A percentile compares a stretch with the other conserved stretches of the same genome.
phyloP scores from a whole-genome alignment of 352 stramenopile species.

The Globisporangium perplexum region DNA sequence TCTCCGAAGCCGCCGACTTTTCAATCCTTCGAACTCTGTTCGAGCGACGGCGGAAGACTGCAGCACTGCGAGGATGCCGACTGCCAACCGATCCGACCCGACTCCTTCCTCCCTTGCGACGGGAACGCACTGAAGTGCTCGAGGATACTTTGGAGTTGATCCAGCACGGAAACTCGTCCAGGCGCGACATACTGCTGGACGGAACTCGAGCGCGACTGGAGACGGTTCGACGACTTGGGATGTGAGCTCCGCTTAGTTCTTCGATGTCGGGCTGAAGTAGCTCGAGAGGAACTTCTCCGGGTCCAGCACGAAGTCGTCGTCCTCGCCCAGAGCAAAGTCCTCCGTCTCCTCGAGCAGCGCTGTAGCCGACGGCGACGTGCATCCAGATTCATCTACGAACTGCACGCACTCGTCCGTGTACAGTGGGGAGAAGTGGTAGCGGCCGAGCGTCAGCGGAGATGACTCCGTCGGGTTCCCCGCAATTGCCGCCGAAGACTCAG shows the following conservation, averaged over 20 bases:
- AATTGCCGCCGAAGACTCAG: neutral
- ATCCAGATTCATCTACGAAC: slow-evolving; percentile 12
- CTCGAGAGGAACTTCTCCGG: slow-evolving; percentile 83
- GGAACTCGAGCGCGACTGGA: no score
- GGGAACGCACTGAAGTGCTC: neutral
- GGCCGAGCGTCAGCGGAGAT: slow-evolving; percentile 12
- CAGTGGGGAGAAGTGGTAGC: slow-evolving; percentile 21
- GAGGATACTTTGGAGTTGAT: no score
- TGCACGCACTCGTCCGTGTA: slow-evolving; percentile 22
- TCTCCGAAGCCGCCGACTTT: neutral
- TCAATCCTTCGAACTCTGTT: neutral
- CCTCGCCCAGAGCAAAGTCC: slow-evolving; percentile 35
- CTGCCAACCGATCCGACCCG: neutral
- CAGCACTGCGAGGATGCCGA: slow-evolving; percentile 2
- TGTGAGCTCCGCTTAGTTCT: slow-evolving; percentile 6
- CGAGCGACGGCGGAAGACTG: neutral
- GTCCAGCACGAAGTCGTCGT: slow-evolving; percentile 84
- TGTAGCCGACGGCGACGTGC: slow-evolving; percentile 14
- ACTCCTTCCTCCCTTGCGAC: neutral
- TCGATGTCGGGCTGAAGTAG: slow-evolving; percentile 53
- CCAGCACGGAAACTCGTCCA: no score
- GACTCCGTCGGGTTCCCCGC: slow-evolving; percentile 2
- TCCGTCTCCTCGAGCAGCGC: slow-evolving; percentile 20
- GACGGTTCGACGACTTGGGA: neutral
- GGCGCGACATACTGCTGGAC: no score